These are phyloP conservation scores for Primulina eburnea DNA, from an alignment of 257 asterid species.

Conservation along the genomic window DNA sequence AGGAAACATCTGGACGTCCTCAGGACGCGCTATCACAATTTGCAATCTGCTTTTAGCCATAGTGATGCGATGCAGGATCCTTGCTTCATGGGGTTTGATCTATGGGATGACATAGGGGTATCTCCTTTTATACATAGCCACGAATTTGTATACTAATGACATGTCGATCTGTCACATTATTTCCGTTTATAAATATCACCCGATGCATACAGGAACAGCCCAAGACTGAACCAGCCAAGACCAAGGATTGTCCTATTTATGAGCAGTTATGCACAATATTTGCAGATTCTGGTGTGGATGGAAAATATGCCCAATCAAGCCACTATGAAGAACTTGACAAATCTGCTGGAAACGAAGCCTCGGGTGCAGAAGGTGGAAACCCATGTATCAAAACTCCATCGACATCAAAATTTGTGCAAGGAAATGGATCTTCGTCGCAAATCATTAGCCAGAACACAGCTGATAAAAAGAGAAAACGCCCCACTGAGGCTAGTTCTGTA, in stretches of 20 bases:
- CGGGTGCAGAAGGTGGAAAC: slow-evolving; percentile 39
- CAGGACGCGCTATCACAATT: slow-evolving; percentile 69
- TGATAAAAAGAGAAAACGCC: slow-evolving; percentile 74
- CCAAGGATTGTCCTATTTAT: slow-evolving; percentile 80
- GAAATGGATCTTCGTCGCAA: slow-evolving; percentile 43
- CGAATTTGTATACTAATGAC: too few relatives aligned
- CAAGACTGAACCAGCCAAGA: slow-evolving; percentile 70
- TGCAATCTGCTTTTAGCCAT: slow-evolving; percentile 60
- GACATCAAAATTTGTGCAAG: slow-evolving; percentile 37
- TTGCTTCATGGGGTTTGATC: slow-evolving; percentile 72
- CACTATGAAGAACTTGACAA: slow-evolving; percentile 72
- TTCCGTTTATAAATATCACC: not conserved
- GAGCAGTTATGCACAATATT: slow-evolving; percentile 77
- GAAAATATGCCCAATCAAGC: slow-evolving; percentile 93
- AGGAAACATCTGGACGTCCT: slow-evolving; percentile 93
- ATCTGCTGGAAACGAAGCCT: slow-evolving; percentile 33
- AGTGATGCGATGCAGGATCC: slow-evolving; percentile 59
- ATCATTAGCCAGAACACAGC: slow-evolving; percentile 34
- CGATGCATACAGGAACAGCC: slow-evolving; percentile 53
- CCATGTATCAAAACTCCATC: slow-evolving; percentile 45
- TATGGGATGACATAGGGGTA: slow-evolving; percentile 96
- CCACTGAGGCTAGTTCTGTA: slow-evolving; percentile 40
- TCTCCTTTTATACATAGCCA: slow-evolving; percentile 10
- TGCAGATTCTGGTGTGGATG: slow-evolving; percentile 81
- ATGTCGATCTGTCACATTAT: not conserved